A percentile compares a stretch with the other conserved stretches of the same genome.
These are phyloP conservation scores for Lojkania enalia DNA, from an alignment of 2,329 filamentous ascomycete species.

Conservation along the genomic window DNA sequence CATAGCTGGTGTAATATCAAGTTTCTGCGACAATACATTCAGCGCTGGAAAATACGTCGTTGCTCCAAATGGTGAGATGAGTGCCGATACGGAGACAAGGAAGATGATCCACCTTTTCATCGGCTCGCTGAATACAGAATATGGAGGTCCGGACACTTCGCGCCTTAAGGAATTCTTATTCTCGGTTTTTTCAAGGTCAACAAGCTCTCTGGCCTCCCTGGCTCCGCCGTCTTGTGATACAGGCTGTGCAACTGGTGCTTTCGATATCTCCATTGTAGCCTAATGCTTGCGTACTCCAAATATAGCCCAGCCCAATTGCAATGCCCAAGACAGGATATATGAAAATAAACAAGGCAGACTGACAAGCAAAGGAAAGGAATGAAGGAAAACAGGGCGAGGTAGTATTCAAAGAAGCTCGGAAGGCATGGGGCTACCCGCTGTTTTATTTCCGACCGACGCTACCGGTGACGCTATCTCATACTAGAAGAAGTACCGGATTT, in stretches of 20 bases:
- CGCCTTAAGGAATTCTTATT: slow-evolving; percentile 16
- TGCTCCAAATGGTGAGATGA: slow-evolving; percentile 55
- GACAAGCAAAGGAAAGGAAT: no score
- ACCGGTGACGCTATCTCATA: no score
- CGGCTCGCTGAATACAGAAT: slow-evolving; percentile 31
- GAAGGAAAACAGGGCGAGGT: no score
- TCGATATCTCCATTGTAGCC: neutral
- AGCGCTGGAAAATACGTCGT: slow-evolving; percentile 45
- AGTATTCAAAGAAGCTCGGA: no score
- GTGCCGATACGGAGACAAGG: slow-evolving; percentile 47
- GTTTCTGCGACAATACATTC: slow-evolving; percentile 38
- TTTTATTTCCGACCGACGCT: no score
- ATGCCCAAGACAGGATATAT: no score
- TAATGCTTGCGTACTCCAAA: no score
- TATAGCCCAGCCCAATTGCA: no score
- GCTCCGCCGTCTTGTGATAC: neutral
- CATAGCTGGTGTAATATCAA: slow-evolving; percentile 48
- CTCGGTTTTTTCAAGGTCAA: slow-evolving; percentile 22
- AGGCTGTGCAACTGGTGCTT: neutral
- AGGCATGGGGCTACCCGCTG: no score
- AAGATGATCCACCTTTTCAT: slow-evolving; percentile 55
- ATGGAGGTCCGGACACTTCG: slow-evolving; percentile 32
- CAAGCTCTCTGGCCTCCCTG: neutral
- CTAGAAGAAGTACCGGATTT: no score
- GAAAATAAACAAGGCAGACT: no score